These are phyloP conservation scores for Lichtheimia ramosa DNA, from an alignment of 371 early-diverging fungal genomes.

Conservation along the genomic window DNA sequence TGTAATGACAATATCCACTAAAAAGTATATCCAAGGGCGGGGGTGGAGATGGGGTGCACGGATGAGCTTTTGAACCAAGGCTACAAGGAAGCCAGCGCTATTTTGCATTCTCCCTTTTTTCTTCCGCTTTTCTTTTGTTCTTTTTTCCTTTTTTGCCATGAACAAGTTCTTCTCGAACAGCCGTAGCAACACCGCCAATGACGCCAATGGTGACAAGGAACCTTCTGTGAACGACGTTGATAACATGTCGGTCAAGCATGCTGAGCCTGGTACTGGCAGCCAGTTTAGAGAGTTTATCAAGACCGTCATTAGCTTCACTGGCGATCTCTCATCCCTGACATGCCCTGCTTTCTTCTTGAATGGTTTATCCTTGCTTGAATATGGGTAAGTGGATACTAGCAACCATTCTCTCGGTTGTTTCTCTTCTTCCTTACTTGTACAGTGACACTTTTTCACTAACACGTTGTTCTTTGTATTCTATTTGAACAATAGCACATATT, in stretches of 20 bases:
- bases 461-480: too few relatives aligned
- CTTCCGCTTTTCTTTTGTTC: background rate
- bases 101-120: background rate
- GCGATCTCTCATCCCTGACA: constrained; percentile 77
- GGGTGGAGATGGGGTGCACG: too few relatives aligned
- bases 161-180: constrained; percentile 17
- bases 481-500: constrained; percentile 23
- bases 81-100: too few relatives aligned
- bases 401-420: too few relatives aligned
- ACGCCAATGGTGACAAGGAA: constrained; percentile 19
- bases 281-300: constrained; percentile 59
- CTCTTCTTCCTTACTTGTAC: too few relatives aligned
- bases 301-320: constrained; percentile 73
- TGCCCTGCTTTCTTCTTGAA: constrained; percentile 79
- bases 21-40: too few relatives aligned
- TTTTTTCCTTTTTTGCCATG: constrained; percentile 10
- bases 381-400: constrained; percentile 52
- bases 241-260: constrained; percentile 37
- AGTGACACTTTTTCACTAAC: too few relatives aligned
- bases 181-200: constrained; percentile 1
- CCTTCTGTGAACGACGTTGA: constrained; percentile 40
- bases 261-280: constrained; percentile 38
- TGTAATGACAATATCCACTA: too few relatives aligned
- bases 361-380: constrained; percentile 75
- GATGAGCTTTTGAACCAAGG: too few relatives aligned